Percentiles rank a stretch among this genome's conserved stretches.
Conservation (phyloP, 1,284 basidiomycete species). For the Takashimella koratensis region DNA sequence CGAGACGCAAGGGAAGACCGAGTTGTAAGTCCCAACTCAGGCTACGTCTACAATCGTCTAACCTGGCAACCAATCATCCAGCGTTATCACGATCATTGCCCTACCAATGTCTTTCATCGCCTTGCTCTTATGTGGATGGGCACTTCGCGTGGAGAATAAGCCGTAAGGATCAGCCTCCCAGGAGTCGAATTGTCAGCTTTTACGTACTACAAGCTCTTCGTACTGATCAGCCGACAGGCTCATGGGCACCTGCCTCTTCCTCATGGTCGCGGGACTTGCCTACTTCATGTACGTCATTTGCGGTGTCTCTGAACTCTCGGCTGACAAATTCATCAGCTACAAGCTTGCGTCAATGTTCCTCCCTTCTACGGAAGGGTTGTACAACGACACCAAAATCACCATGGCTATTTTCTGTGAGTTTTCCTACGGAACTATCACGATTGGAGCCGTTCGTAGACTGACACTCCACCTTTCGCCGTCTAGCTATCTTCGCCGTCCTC, state of each 20-base stretch:
- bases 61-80: no score
- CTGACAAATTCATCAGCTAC: constrained; percentile 21
- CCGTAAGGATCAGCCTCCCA: constrained; percentile 11
- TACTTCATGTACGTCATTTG: constrained; percentile 64
- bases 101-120: constrained; percentile 73
- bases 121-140: constrained; percentile 53
- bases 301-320: neutral
- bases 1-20: constrained; percentile 21
- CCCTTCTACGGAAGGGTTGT: constrained; percentile 21
- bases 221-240: constrained; percentile 59
- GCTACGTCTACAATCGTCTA: no score
- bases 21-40: constrained; percentile 60
- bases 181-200: constrained; percentile 51
- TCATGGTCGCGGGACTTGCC: constrained; percentile 72
- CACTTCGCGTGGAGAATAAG: constrained; percentile 26
- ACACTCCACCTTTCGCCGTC: no score
- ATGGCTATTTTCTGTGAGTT: constrained; percentile 39
- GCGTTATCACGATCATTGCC: constrained; percentile 77
- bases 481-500: constrained; percentile 39
- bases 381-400: constrained; percentile 32
- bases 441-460: no score
- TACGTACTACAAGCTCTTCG: no score
- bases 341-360: constrained; percentile 38
- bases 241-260: constrained; percentile 76
- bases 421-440: neutral